Evolutionary conservation across 2,329 filamentous ascomycete genomes (phyloP).

Genomic region (Boeremia exigua): DNA sequence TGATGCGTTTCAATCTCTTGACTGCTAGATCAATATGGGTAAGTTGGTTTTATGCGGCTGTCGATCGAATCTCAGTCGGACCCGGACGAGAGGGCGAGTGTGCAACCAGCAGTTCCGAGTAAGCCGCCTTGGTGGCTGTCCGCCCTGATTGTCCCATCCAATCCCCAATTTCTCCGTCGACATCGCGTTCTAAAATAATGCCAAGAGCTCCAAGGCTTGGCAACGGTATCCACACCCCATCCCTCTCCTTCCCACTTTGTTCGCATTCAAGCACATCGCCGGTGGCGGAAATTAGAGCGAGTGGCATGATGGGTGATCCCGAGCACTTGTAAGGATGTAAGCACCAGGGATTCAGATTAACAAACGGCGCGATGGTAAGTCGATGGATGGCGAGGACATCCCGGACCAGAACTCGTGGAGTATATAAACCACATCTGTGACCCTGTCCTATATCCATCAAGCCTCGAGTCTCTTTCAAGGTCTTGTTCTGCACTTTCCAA

Average conservation of each 20-base stretch:
- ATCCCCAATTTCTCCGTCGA: slow-evolving; percentile 35
- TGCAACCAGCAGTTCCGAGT: not conserved
- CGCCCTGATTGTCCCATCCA: slow-evolving; percentile 17
- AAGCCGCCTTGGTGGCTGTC: not conserved
- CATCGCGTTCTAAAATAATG: not conserved
- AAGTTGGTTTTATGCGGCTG: not conserved
- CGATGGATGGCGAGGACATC: slow-evolving; percentile 6
- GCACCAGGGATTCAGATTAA: slow-evolving; percentile 26
- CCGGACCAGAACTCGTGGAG: not conserved
- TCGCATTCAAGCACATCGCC: slow-evolving; percentile 18
- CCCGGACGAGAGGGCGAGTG: not conserved
- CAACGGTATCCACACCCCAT: slow-evolving; percentile 9
- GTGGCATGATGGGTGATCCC: slow-evolving; percentile 14
- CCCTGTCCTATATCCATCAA: slow-evolving; percentile 11
- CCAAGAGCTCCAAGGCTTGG: slow-evolving; percentile 6
- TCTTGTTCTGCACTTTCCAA: slow-evolving; percentile 5
- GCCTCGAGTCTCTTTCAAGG: slow-evolving; percentile 4
- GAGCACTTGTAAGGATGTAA: slow-evolving; percentile 13
- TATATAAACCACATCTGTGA: slow-evolving; percentile 9
- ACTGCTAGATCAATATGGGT: not conserved
- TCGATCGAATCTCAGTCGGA: not conserved
- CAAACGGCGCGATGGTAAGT: slow-evolving; percentile 6
- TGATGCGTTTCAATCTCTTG: not conserved
- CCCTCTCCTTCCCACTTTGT: slow-evolving; percentile 16
- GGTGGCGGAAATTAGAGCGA: slow-evolving; percentile 23